Base-by-base conservation (phyloP, 2,329 filamentous ascomycete genomes). In the Lecanicillium sp. region DNA sequence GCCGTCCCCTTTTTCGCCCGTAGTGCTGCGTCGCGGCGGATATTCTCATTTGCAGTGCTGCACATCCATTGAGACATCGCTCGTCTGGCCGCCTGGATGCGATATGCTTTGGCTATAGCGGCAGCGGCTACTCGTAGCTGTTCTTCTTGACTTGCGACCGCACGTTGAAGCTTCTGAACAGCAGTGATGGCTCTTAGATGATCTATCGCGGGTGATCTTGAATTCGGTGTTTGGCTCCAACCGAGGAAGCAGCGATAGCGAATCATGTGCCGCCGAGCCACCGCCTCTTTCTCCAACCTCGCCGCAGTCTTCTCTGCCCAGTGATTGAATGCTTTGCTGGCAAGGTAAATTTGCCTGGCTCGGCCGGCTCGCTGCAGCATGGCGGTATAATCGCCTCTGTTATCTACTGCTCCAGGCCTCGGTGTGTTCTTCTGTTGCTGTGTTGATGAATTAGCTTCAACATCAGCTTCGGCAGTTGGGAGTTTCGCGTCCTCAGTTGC, bases 181-280 rank as follows among this genome's bases (percentile, higher is more conserved):
- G 58, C 58, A 5, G 59, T 61, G 2, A 53, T 45, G 5, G 56
- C 57, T 36, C 56, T 62, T 43, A 69, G 53, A 15, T 60, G 55
- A n/a, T 64, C 62, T 4, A 56, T 51, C 1, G 51, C 56, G 3
- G 63, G 63, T 5, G 60, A 52, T 15, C 55, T 60, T 10, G 60
- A 57, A 24, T 51, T 58, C 12, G 66, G 65, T 6, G 58, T 57
- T 43, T 64, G 60, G 26, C 57, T 62, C 66, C 66, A 69, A 30
- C 60, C 59, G 33, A 58, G 57, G 46, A 68, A 69, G 47, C 62
- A 68, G 10, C 69, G 68, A 50, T 69, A 79, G 48, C 83, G 74
- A 46, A 93, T 67, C 51, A 90, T 80, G 60, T 88, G 85, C 52
- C 80, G 73, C 52, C 85, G 76, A 17, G 86, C 87, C 35, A 81